Conservation (phyloP, 352 stramenopile species). For the Phytophthora vignae region DNA sequence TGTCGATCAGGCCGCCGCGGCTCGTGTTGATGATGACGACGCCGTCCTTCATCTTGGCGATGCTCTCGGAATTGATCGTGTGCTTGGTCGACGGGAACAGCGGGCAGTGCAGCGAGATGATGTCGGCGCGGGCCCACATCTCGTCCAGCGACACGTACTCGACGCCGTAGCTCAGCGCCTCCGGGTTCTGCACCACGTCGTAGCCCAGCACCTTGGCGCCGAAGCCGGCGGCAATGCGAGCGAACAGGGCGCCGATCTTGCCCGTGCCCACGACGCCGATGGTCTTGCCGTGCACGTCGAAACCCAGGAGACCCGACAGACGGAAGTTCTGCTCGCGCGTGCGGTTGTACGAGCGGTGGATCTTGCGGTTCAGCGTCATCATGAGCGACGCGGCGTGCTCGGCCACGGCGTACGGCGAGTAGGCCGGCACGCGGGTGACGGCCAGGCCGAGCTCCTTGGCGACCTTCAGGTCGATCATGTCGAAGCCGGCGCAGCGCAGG, state of each 20-base stretch:
- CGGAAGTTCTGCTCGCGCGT: conserved; percentile 81
- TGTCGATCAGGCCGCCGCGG: conserved; percentile 88
- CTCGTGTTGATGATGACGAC: conserved; percentile 93
- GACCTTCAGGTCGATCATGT: conserved; percentile 77
- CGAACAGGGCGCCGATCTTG: conserved; percentile 52
- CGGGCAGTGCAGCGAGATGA: conserved; percentile 90
- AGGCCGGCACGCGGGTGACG: conserved; percentile 74
- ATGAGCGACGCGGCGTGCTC: conserved; percentile 79
- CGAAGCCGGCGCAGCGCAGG: conserved; percentile 82
- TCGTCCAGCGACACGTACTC: conserved; percentile 61
- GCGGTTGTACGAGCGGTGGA: conserved; percentile 76
- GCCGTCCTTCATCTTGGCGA: conserved; percentile 88
- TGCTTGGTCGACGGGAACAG: conserved; percentile 84
- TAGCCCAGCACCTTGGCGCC: conserved; percentile 66
- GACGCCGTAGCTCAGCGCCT: conserved; percentile 41
- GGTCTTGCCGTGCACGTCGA: conserved; percentile 79
- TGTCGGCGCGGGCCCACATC: conserved; percentile 71
- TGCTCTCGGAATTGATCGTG: conserved; percentile 80
- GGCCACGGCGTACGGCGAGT: conserved; percentile 82
- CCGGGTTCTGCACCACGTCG: conserved; percentile 66
- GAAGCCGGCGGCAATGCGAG: conserved; percentile 47
- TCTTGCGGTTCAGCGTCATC: conserved; percentile 85
- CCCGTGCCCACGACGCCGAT: conserved; percentile 69
- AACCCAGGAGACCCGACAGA: conserved; percentile 62
- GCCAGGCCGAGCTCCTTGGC: conserved; percentile 67